Conservation (phyloP, 495 filamentous ascomycete genomes). For the Lichenothelia convexa region DNA sequence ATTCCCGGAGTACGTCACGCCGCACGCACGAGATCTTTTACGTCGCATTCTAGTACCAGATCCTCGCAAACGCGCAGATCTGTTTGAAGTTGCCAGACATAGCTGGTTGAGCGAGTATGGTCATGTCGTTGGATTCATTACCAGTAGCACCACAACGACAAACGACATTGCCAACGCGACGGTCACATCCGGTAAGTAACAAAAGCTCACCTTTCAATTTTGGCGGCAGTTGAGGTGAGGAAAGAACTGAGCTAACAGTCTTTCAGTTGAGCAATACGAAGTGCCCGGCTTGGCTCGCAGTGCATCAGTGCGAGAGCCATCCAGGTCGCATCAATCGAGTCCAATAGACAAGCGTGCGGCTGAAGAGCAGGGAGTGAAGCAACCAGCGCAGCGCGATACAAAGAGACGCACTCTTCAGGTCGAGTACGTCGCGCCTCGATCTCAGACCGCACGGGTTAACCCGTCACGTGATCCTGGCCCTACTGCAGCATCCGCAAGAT, state of each 20-base stretch:
- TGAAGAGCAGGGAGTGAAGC: slow-evolving; percentile 43
- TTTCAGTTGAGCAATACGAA: slow-evolving; percentile 34
- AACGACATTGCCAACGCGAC: slow-evolving; percentile 73
- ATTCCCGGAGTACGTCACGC: slow-evolving; percentile 97
- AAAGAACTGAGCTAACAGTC: slow-evolving; percentile 15
- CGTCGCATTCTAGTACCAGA: slow-evolving; percentile 92
- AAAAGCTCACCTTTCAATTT: neutral
- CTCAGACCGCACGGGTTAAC: slow-evolving; percentile 45
- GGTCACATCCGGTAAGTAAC: slow-evolving; percentile 40
- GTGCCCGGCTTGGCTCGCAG: slow-evolving; percentile 62
- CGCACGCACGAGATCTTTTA: slow-evolving; percentile 84
- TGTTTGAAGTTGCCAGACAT: slow-evolving; percentile 95
- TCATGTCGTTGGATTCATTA: slow-evolving; percentile 88
- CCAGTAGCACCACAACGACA: slow-evolving; percentile 77
- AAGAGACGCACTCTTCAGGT: slow-evolving; percentile 93
- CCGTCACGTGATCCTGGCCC: slow-evolving; percentile 16
- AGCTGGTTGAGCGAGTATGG: slow-evolving; percentile 96
- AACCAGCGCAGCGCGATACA: slow-evolving; percentile 52
- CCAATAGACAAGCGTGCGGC: slow-evolving; percentile 44
- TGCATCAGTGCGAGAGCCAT: slow-evolving; percentile 77
- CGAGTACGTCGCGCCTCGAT: slow-evolving; percentile 88
- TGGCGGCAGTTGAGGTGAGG: too few species aligned
- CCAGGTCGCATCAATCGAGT: slow-evolving; percentile 44
- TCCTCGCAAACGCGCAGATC: slow-evolving; percentile 79
- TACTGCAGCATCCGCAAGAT: neutral